Evolutionary conservation across 164 flowering plant species (phyloP), one percentile per base, ranked within the genome.

Genomic region (Malania oleifera): DNA sequence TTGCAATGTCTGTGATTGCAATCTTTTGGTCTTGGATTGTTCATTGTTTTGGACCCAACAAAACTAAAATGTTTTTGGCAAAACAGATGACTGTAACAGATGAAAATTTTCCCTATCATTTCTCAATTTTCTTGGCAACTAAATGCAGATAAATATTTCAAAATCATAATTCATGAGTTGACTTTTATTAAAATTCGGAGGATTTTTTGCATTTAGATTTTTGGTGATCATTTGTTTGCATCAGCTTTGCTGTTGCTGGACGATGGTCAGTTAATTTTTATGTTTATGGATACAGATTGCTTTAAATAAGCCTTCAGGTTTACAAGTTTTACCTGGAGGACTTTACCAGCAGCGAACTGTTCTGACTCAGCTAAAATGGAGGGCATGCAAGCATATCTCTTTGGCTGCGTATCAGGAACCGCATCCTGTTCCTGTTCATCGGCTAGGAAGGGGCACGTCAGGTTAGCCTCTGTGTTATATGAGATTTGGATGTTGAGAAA

Each of bases 281-380:
- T 68, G 19, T 10, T 59, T 35, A 17, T 50, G 23, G 17, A 7
- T 55, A 53, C 74, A 93, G 99, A 70, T 93, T 78, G 96, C 86
- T 60, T 49, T 93, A 22, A 85, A 88, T 75, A 93, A 93, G 70
- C 99, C 97, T 22, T 83, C 96, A 24, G 96, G 99, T 37, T 73
- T 93, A 57, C 97, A 93, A 93, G 99, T 93, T 57, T 66, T 90
- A 58, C 95, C 97, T 22, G 96, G 93, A 65, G 99, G 99, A 27
- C 77, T 88, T 60, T 93, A 83, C 72, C 97, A 90, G 83, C 96
- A 93, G 57, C 70, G 93, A 44, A 93, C 96, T 56, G 91, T 90
- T 70, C 72, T 93, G 53, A 77, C 78, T n/a, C 97, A 86, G 70
- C 88, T 90, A 10, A 86, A 73, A 52, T 78, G 95, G 95, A 61